Evolutionary conservation across 2,329 filamentous ascomycete genomes (phyloP).

Genomic region (Fusarium phyllophilum): DNA sequence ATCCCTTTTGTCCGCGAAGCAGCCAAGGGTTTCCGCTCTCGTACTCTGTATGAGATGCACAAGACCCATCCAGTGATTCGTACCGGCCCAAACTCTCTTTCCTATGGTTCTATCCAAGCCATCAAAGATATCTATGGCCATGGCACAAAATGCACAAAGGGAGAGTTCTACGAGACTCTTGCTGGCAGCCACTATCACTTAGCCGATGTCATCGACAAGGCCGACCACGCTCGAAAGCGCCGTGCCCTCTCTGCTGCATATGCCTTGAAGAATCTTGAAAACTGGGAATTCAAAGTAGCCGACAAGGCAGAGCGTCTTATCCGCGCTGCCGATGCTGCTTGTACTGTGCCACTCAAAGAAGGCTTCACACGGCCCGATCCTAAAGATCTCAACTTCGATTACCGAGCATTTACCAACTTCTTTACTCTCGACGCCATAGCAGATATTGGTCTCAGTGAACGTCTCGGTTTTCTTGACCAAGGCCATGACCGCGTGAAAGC

Average conservation of each 20-base stretch:
- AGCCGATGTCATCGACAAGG: conserved; percentile 62
- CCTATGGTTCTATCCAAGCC: conserved; percentile 36
- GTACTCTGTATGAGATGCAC: conserved; percentile 60
- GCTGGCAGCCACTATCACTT: conserved; percentile 62
- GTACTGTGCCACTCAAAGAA: conserved; percentile 51
- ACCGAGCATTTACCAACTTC: conserved; percentile 62
- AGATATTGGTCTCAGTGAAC: conserved; percentile 63
- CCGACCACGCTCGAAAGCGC: conserved; percentile 62
- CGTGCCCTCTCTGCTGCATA: conserved; percentile 62
- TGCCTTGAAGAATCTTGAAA: conserved; percentile 63
- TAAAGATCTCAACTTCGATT: conserved; percentile 59
- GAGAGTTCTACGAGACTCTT: conserved; percentile 56
- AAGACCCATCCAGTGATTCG: conserved; percentile 51
- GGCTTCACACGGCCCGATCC: conserved; percentile 39
- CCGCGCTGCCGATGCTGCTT: conserved; percentile 54
- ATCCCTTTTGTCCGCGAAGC: conserved; percentile 35
- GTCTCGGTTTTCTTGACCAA: conserved; percentile 61
- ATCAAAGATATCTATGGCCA: conserved; percentile 55
- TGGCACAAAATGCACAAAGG: conserved; percentile 61
- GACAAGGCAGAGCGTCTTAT: conserved; percentile 60
- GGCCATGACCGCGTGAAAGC: conserved; percentile 58
- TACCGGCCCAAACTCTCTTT: conserved; percentile 43
- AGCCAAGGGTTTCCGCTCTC: conserved; percentile 52
- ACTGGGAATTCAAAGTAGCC: conserved; percentile 65
- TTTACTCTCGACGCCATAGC: conserved; percentile 67